Base-by-base conservation (phyloP, 106 monocot genomes). In the Allium sativum region DNA sequence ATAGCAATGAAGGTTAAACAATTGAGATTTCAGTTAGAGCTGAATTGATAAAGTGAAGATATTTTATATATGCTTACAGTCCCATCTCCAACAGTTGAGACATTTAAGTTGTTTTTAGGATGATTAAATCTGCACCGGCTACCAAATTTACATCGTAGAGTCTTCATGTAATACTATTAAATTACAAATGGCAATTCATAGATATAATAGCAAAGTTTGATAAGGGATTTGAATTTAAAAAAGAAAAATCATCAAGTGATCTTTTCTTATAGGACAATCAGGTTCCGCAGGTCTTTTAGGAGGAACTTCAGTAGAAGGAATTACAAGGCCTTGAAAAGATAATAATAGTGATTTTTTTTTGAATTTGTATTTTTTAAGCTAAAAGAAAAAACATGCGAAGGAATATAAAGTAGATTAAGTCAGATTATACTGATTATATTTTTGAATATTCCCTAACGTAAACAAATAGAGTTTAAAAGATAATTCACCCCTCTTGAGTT, bases 231-330 rank as follows among this genome's bases (percentile, higher is more conserved):
- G 18, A 17, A 10, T n/a, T 9, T 21, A 69, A 40, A 59, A 13
- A n/a, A n/a, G n/a, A n/a, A n/a, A n/a, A n/a, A n/a, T n/a, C n/a
- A n/a, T n/a, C n/a, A n/a, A n/a, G 6, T 65, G 10, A 66, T 56
- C 56, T n/a, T n/a, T 47, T 40, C 73, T 68, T 82, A 98, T 91
- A 73, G 91, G 84, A 70, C 96, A 98, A 72, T 98, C 96, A 64
- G 85, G 76, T 70, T 91, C 87, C 56, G 87, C 96, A n/a, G 87
- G 80, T 66, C 84, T 86, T 56, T 98, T 82, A 2, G 91, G 96
- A 76, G 88, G 87, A 59, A 72, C 55, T 67, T 98, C 96, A 52
- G 44, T 46, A 7, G 75, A 19, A 59, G 73, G 72, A 40, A 65
- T 50, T 21, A 73, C 43, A 42, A 78, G 84, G 12, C 82, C 67